Base-by-base conservation (phyloP, 179 eudicot genomes). In the Gypsophila paniculata region DNA sequence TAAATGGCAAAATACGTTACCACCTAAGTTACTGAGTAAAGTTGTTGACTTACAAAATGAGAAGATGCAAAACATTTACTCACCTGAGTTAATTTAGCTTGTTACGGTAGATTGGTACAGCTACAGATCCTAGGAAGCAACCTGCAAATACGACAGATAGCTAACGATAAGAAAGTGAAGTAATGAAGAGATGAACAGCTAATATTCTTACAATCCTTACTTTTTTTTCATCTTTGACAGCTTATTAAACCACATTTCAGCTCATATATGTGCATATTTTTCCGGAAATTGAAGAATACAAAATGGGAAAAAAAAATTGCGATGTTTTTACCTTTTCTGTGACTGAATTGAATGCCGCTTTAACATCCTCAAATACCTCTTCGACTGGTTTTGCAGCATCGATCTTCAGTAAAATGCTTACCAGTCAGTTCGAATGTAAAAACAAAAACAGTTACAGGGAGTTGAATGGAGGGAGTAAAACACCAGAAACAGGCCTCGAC, bases 291-390 rank as follows among this genome's bases (percentile, higher is more conserved):
- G 34, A 62, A n/a, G 7, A n/a, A 29, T 8, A 13, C 7, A 11
- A 12, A 36, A 65, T 3, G 51, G 2, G n/a, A n/a, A n/a, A n/a
- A 49, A 55, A 58, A 71, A 36, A 22, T 25, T 18, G 42, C 2
- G 13, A 49, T 29, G 59, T 4, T 44, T 44, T 6, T 80, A 80
- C 83, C 78, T 80, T 70, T 38, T 62, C 71, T 52, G 44, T 68
- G n/a, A 53, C 38, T 7, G 83, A 65, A 60, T 70, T 65, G 74
- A 91, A 89, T 52, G 86, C 73, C 64, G 80, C 78, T 82, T 91
- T 93, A 71, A 91, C 91, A 65, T 80, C 90, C 75, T 86, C 93
- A 79, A 91, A 93, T 71, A 93, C 97, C 68, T 85, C 96, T 58
- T 79, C 91, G 65, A 81, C 74, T 39, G 96, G 89, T 84, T 85